Evolutionary conservation across 1,284 basidiomycete species (phyloP), one percentile per base, ranked within the genome.

Genomic region (Cyathus olla): DNA sequence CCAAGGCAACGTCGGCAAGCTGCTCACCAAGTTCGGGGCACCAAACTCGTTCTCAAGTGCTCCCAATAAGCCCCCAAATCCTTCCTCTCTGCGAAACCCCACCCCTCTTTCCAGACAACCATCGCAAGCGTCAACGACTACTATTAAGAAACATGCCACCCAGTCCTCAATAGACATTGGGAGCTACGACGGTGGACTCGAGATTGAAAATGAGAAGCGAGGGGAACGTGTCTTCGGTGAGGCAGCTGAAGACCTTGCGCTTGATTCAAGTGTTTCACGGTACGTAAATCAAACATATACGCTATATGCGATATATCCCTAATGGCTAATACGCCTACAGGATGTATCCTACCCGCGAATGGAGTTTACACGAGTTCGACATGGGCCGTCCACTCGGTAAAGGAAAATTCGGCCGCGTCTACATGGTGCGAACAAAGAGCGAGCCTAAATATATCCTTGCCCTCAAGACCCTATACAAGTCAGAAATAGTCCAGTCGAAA

Each of bases 401-500:
- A 76, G 98, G 98, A 62, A 99, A 99, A 81, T 99, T 99, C 70
- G 98, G 98, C 0, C 94, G 96, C 0, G 98, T 99, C 27, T 99
- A 99, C 85, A 96, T 99, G 90, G 96, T 98, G 44, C 91, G 97
- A 55, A 99, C 98, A 3, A 96, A 96, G 73, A 78, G 83, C 59
- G 88, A 92, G 63, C 95, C 95, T 0, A 89, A 90, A 64, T 99
- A 96, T 83, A 98, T 99, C 72, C 90, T 99, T 69, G 98, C 97
- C 10, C 90, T 99, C 78, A 99, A 99, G 80, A 97, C 95, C 68
- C 85, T 99, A 61, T 98, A 98, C 87, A 99, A 99, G 83, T 93
- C 94, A 56, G 97, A 99, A 80, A 92, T 99, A 69, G 88, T 98
- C 59, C 87, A 93, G 70, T 90, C 90, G 61, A 89, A 90, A 68